phyloP scores from a whole-genome alignment of 1,284 basidiomycete species.

The Bothia castanella region DNA sequence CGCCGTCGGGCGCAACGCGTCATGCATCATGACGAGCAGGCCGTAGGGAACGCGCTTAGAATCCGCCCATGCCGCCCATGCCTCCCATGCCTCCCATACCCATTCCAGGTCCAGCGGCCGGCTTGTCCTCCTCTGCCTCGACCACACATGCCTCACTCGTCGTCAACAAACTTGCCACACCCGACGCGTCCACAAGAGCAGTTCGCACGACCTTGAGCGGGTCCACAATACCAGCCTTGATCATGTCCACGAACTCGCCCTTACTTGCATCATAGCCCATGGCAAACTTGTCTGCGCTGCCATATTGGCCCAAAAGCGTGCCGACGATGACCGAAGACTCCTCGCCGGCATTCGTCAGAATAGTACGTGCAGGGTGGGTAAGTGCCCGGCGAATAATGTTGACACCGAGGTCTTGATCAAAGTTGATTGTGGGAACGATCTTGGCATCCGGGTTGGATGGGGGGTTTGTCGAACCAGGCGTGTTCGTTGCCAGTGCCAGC shows the following conservation, averaged over 20 bases:
- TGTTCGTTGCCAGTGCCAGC: constrained; percentile 64
- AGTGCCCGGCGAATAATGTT: constrained; percentile 90
- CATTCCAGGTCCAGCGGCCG: constrained; percentile 49
- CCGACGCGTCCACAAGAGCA: constrained; percentile 83
- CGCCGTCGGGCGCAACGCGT: not conserved
- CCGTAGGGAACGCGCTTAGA: constrained; percentile 14
- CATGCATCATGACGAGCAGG: not conserved
- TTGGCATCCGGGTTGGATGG: constrained; percentile 53
- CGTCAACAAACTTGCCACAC: constrained; percentile 87
- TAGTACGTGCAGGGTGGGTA: constrained; percentile 81
- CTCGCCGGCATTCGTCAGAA: constrained; percentile 93
- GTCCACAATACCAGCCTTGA: constrained; percentile 91
- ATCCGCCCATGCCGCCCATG: constrained; percentile 60
- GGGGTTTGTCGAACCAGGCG: constrained; percentile 42
- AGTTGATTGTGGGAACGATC: constrained; percentile 82
- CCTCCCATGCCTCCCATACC: constrained; percentile 66
- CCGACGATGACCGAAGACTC: constrained; percentile 94
- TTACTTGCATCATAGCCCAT: constrained; percentile 92
- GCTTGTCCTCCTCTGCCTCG: constrained; percentile 82
- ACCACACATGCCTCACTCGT: constrained; percentile 94
- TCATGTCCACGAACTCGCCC: constrained; percentile 94
- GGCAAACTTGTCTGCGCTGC: constrained; percentile 63
- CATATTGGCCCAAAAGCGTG: constrained; percentile 71
- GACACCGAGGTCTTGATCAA: constrained; percentile 96
- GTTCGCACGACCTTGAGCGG: constrained; percentile 91